Evolutionary conservation across 1,284 basidiomycete species (phyloP).

Genomic region (Macrocystidia cucumis): DNA sequence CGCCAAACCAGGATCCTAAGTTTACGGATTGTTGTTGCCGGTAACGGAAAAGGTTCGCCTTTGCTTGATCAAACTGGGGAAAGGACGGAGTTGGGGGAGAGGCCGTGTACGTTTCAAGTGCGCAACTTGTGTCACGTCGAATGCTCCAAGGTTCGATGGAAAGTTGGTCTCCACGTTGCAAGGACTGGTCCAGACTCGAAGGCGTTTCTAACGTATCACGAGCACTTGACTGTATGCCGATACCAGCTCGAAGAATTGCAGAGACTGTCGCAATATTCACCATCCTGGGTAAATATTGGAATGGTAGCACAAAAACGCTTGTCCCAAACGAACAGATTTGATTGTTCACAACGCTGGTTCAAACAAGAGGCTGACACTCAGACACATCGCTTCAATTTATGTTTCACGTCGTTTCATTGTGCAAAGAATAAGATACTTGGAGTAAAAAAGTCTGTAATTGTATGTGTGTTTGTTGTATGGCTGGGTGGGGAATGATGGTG

Average conservation of each 20-base stretch:
- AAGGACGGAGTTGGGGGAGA: slow-evolving; percentile 12
- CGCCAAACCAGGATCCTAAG: slow-evolving; percentile 55
- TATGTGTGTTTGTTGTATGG: slow-evolving; percentile 15
- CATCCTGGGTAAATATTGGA: too few species aligned
- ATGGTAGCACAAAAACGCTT: too few species aligned
- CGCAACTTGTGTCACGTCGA: not conserved
- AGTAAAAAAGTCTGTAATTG: slow-evolving; percentile 8
- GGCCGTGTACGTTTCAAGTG: not conserved
- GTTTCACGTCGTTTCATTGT: not conserved
- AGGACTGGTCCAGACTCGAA: too few species aligned
- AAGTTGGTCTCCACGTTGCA: not conserved
- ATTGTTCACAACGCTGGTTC: too few species aligned
- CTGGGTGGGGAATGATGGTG: slow-evolving; percentile 23
- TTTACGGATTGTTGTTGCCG: slow-evolving; percentile 61
- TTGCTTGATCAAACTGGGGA: slow-evolving; percentile 37
- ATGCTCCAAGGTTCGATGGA: not conserved
- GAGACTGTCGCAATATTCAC: not conserved
- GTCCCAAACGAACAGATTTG: too few species aligned
- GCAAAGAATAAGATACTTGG: slow-evolving; percentile 1
- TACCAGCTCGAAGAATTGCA: too few species aligned
- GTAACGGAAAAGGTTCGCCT: slow-evolving; percentile 51
- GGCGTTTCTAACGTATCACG: too few species aligned
- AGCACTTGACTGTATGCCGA: too few species aligned
- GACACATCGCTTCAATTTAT: too few species aligned
- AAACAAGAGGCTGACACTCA: too few species aligned